These are phyloP conservation scores for Xylaria arbuscula DNA, from an alignment of 2,329 filamentous ascomycete species.

Conservation along the genomic window DNA sequence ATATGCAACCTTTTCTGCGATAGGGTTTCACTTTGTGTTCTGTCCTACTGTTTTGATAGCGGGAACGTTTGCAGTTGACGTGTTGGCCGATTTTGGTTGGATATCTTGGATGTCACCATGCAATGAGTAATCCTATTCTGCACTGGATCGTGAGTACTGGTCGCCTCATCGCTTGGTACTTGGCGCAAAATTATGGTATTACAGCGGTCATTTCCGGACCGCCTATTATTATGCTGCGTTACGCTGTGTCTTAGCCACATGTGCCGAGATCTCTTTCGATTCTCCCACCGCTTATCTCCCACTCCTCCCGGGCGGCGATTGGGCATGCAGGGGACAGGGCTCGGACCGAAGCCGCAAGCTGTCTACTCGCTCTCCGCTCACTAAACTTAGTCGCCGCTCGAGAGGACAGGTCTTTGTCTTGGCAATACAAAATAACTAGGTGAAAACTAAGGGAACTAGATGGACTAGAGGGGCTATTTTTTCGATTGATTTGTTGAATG, in stretches of 20 bases:
- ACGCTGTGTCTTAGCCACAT: neutral
- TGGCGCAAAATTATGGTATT: neutral
- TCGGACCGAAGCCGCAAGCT: conserved; percentile 25
- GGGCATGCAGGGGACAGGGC: conserved; percentile 16
- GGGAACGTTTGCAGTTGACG: conserved; percentile 2
- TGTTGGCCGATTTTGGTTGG: conserved; percentile 29
- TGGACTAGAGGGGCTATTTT: too few relatives aligned
- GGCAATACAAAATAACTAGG: too few relatives aligned
- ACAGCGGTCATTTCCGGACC: neutral
- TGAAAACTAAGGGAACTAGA: too few relatives aligned
- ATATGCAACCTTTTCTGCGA: neutral
- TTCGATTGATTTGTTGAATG: too few relatives aligned
- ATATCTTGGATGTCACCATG: neutral
- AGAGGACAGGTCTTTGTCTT: too few relatives aligned
- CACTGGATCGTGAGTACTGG: neutral
- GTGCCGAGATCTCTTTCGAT: neutral
- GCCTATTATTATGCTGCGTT: conserved; percentile 1
- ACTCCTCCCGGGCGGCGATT: neutral
- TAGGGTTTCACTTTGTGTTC: neutral
- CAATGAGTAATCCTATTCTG: neutral
- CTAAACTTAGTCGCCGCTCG: neutral
- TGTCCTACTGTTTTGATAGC: neutral
- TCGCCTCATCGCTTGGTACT: neutral
- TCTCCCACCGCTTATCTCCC: neutral
- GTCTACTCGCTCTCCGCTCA: neutral